Percentiles rank a stretch among this genome's conserved stretches.
Evolutionary conservation across 805 yeast genomes (phyloP).

Genomic region (Wickerhamomyces ciferrii): DNA sequence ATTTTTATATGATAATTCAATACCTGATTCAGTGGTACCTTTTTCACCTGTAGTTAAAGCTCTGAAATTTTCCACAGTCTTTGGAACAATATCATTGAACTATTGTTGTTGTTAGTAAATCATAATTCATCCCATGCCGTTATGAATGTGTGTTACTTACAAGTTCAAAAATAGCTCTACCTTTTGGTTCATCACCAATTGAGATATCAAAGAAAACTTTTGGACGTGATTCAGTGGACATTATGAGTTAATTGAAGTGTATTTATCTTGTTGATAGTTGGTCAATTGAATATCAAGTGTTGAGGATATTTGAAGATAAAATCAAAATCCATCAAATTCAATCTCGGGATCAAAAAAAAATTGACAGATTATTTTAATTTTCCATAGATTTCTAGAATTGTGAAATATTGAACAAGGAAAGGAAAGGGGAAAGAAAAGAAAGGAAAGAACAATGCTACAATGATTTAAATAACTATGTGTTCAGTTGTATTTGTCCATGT

Average conservation of each 20-base stretch:
- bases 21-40: conserved; percentile 57
- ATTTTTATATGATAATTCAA: conserved; percentile 70
- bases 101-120: too few relatives aligned
- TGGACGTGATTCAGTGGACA: conserved; percentile 22
- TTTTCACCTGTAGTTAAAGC: conserved; percentile 88
- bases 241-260: neutral
- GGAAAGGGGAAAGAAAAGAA: too few relatives aligned
- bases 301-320: too few relatives aligned
- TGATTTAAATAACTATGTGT: too few relatives aligned
- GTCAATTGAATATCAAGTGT: too few relatives aligned
- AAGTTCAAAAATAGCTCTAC: conserved; percentile 76
- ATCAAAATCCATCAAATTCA: too few relatives aligned
- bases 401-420: neutral
- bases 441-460: too few relatives aligned
- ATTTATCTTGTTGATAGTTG: too few relatives aligned
- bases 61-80: conserved; percentile 85
- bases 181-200: conserved; percentile 62
- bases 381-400: neutral
- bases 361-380: neutral
- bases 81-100: conserved; percentile 70
- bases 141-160: too few relatives aligned
- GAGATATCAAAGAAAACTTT: conserved; percentile 77
- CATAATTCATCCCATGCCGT: too few relatives aligned
- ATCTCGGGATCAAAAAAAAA: neutral
- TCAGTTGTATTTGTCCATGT: too few relatives aligned